Conservation (phyloP, 208 protist species). For the Endotrypanum monterogeii region DNA sequence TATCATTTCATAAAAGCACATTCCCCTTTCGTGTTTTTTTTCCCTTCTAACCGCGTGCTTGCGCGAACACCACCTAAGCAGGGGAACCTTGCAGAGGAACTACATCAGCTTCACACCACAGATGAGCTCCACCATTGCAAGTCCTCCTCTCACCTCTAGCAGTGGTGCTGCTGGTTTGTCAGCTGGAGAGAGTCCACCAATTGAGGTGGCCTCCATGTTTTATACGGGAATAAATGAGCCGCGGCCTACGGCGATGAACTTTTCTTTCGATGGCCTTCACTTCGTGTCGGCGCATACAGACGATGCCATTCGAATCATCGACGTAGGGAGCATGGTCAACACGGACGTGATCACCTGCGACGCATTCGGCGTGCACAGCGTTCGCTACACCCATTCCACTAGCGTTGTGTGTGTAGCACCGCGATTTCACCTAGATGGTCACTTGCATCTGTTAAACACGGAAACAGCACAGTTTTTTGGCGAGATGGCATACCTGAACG, state of each 20-base stretch:
- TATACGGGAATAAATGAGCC: slow-evolving; percentile 75
- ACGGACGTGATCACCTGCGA: slow-evolving; percentile 59
- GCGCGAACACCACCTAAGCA: neutral
- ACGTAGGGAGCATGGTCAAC: slow-evolving; percentile 54
- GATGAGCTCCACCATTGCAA: slow-evolving; percentile 2
- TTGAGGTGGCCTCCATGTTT: slow-evolving; percentile 74
- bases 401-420: slow-evolving; percentile 68
- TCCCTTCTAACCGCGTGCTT: too few relatives aligned
- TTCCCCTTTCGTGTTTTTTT: too few relatives aligned
- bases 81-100: neutral
- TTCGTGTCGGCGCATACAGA: slow-evolving; percentile 79
- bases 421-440: slow-evolving; percentile 68
- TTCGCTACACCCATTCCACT: slow-evolving; percentile 73
- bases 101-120: neutral
- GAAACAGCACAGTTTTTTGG: slow-evolving; percentile 68
- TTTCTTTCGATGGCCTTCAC: slow-evolving; percentile 66
- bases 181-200: slow-evolving; percentile 14
- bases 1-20: too few relatives aligned
- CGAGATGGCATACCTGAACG: slow-evolving; percentile 70
- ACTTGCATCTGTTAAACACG: slow-evolving; percentile 80
- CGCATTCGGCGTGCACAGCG: slow-evolving; percentile 59
- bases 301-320: slow-evolving; percentile 72
- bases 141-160: slow-evolving; percentile 18
- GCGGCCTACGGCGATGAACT: slow-evolving; percentile 71
- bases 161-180: neutral